These are phyloP conservation scores for Lagenaria siceraria DNA, from an alignment of 306 rosid species.

Conservation along the genomic window DNA sequence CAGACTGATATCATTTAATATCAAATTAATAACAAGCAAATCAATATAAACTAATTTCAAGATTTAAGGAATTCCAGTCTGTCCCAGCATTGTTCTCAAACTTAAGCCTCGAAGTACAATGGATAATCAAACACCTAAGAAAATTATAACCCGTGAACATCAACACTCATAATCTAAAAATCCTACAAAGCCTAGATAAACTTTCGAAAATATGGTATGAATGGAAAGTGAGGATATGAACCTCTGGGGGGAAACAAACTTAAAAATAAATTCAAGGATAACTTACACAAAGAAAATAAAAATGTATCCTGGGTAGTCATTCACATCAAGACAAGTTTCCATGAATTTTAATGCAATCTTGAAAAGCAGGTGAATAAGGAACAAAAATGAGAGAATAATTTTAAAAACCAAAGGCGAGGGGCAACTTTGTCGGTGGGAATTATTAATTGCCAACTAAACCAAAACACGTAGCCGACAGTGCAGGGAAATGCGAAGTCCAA, in stretches of 20 bases:
- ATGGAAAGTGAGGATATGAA: background rate
- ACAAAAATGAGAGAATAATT: background rate
- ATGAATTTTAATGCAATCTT: background rate
- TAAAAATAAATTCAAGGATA: background rate
- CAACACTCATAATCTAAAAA: background rate
- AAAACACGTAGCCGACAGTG: conserved; percentile 4
- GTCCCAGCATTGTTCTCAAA: background rate
- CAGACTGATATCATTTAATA: background rate
- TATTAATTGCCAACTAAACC: background rate
- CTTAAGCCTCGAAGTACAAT: background rate
- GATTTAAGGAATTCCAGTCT: background rate
- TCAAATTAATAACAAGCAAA: background rate
- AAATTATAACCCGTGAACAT: background rate
- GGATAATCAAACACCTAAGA: background rate
- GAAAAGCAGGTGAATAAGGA: background rate
- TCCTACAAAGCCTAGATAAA: background rate
- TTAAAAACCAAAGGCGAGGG: background rate
- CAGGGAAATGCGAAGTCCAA: conserved; percentile 1
- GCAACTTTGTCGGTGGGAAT: conserved; percentile 3
- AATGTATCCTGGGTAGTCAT: background rate
- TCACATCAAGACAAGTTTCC: background rate
- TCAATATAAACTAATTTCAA: background rate
- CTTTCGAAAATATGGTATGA: background rate
- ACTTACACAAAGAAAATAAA: background rate
- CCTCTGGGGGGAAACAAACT: background rate